Conservation (phyloP, 2,329 filamentous ascomycete genomes). For the Fusarium sp. region DNA sequence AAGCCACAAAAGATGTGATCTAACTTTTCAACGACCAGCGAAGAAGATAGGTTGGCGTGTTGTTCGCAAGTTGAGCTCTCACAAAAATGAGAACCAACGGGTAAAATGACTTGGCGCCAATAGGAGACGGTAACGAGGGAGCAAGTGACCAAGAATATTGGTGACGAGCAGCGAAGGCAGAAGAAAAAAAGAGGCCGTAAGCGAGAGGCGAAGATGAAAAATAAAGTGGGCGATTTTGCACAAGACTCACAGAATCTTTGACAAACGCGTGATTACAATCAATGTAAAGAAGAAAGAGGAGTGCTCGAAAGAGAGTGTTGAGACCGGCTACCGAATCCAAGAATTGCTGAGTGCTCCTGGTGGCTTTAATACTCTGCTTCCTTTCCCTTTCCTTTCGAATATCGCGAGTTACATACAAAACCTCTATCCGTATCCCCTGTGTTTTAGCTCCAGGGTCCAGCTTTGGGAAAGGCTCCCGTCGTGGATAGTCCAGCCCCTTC, state of each 20-base stretch:
- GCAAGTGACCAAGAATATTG: slow-evolving; percentile 1
- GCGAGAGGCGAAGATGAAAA: slow-evolving; percentile 33
- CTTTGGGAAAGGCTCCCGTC: slow-evolving; percentile 23
- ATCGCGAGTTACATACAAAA: slow-evolving; percentile 34
- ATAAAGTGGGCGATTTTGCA: slow-evolving; percentile 27
- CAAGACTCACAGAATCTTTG: slow-evolving; percentile 40
- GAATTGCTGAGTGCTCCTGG: slow-evolving; percentile 20
- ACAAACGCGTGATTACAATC: slow-evolving; percentile 28
- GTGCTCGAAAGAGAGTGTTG: slow-evolving; percentile 34
- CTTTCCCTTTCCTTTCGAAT: slow-evolving; percentile 15
- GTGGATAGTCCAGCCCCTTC: slow-evolving; percentile 13
- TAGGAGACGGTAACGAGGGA: slow-evolving; percentile 4
- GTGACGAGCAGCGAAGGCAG: slow-evolving; percentile 7
- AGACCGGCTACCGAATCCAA: slow-evolving; percentile 37
- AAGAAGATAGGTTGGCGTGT: slow-evolving; percentile 24
- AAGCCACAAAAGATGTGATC: slow-evolving; percentile 40
- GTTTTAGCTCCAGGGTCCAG: slow-evolving; percentile 26
- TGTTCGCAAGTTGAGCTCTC: background rate
- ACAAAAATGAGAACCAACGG: slow-evolving; percentile 2
- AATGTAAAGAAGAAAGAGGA: slow-evolving; percentile 22
- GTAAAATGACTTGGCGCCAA: slow-evolving; percentile 16
- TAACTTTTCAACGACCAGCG: slow-evolving; percentile 41
- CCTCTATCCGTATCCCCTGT: slow-evolving; percentile 18
- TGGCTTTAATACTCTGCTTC: slow-evolving; percentile 37
- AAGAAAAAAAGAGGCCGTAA: slow-evolving; percentile 30